Conservation (phyloP, 208 protist species). For the Crithidia sp. region DNA sequence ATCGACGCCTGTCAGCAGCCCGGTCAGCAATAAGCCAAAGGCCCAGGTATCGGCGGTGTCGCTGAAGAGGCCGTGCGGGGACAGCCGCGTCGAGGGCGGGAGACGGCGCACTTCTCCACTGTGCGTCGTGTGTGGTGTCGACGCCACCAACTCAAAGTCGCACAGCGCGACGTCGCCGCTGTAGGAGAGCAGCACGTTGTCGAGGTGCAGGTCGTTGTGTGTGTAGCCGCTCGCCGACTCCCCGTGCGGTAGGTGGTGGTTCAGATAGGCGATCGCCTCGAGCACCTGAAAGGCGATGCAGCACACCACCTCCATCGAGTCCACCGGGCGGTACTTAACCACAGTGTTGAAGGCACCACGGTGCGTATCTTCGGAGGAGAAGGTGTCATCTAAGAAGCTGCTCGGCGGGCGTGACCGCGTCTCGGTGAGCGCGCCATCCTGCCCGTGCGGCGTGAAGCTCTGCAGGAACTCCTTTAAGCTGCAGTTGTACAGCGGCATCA, state of each 20-base stretch:
- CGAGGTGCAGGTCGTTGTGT: slow-evolving; percentile 88
- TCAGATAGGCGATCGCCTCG: slow-evolving; percentile 51
- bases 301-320: slow-evolving; percentile 42
- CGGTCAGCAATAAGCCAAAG: slow-evolving; percentile 63
- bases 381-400: slow-evolving; percentile 12
- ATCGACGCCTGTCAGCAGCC: slow-evolving; percentile 80
- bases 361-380: slow-evolving; percentile 1
- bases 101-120: slow-evolving; percentile 30
- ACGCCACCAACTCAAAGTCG: slow-evolving; percentile 86
- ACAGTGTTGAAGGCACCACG: slow-evolving; percentile 4
- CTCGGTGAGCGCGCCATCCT: background rate
- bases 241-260: slow-evolving; percentile 63
- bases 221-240: slow-evolving; percentile 57
- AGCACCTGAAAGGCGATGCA: slow-evolving; percentile 77
- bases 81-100: slow-evolving; percentile 65
- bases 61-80: slow-evolving; percentile 69
- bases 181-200: slow-evolving; percentile 70
- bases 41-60: slow-evolving; percentile 71
- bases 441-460: background rate
- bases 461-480: slow-evolving; percentile 75
- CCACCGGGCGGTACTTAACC: slow-evolving; percentile 48
- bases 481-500: slow-evolving; percentile 74
- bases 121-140: slow-evolving; percentile 25
- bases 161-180: slow-evolving; percentile 67
- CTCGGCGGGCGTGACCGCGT: background rate